Base-by-base conservation (phyloP, 129 eudicot genomes). In the Ambrosia trifida region DNA sequence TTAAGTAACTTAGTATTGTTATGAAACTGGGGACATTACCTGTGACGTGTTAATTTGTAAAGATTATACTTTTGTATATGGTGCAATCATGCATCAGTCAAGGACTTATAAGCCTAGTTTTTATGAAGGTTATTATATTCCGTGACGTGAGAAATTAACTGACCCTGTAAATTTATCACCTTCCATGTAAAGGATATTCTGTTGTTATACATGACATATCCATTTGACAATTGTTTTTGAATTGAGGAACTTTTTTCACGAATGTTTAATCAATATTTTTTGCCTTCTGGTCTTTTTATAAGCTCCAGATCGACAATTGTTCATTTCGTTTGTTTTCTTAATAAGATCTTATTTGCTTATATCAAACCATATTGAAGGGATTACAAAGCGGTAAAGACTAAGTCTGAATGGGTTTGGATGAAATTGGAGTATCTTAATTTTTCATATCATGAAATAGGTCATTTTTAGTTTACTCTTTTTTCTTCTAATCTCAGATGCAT, bases 141-240 rank as follows among this genome's bases (percentile, higher is more conserved):
- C 9, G 17, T 8, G 49, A 46, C 51, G 50, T 32, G 69, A 58
- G 53, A 62, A 68, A 49, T 46, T 58, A 41, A 66, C 16, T 40
- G 28, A 52, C 73, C 53, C 68, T 33, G 44, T 47, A 61, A 3
- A 38, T 41, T 17, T 60, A 57, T 68, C 50, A 11, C 61, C 50
- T 68, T 68, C 41, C 59, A 18, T 44, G 35, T 18, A 36, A 67
- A 44, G 68, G 60, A 45, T 60, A 57, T n/a, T 46, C 16, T 45
- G 80, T 10, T 58, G 62, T 46, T 44, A 51, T 67, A 30, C 70
- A 11, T 35, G 64, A 19, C 71, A 73, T 24, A 32, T 38, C 53
- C 36, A 11, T 18, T 24, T 11, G 12, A 64, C 38, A 40, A 41
- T 38, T 50, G 30, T 52, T 14, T 18, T 65, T 53, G n/a, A n/a